Percentiles rank a stretch among this genome's conserved stretches.
Evolutionary conservation across 305 asterid genomes (phyloP).

Genomic region (Euphrasia arctica): DNA sequence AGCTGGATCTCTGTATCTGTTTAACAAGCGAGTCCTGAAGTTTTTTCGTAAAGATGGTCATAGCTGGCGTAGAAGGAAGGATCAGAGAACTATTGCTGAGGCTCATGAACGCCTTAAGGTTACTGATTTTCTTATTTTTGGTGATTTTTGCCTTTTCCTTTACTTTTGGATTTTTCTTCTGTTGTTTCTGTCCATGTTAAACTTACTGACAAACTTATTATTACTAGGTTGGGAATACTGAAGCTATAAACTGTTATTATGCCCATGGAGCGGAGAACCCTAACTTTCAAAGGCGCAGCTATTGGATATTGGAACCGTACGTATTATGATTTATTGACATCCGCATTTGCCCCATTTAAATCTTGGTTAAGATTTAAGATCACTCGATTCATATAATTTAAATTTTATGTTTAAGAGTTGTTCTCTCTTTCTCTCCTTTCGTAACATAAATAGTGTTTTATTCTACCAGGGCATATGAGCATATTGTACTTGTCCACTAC

Average conservation of each 20-base stretch:
- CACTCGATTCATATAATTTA: neutral
- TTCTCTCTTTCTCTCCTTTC: neutral
- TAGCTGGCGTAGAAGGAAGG: slow-evolving; percentile 92
- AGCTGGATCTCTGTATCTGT: slow-evolving; percentile 89
- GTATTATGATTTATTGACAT: slow-evolving; percentile 35
- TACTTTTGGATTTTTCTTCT: neutral
- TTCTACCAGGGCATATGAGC: slow-evolving; percentile 74
- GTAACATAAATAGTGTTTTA: neutral
- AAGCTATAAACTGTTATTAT: slow-evolving; percentile 91
- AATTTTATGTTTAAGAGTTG: neutral
- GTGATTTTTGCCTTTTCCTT: neutral
- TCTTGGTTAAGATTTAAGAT: slow-evolving; percentile 17
- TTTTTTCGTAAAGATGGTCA: slow-evolving; percentile 97
- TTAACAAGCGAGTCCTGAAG: slow-evolving; percentile 80
- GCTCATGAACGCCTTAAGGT: slow-evolving; percentile 99
- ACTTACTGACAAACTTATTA: slow-evolving; percentile 4
- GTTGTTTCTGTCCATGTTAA: neutral
- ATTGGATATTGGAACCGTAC: slow-evolving; percentile 95
- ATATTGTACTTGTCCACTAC: slow-evolving; percentile 99
- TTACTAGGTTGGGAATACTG: slow-evolving; percentile 86
- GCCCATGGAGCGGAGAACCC: slow-evolving; percentile 91
- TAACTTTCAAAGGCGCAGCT: slow-evolving; percentile 92
- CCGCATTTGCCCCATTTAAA: slow-evolving; percentile 21
- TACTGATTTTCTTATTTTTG: neutral
- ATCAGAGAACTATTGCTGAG: slow-evolving; percentile 89